Base-by-base conservation (phyloP, 768 basidiomycete species). In the Pleurotus platypus region DNA sequence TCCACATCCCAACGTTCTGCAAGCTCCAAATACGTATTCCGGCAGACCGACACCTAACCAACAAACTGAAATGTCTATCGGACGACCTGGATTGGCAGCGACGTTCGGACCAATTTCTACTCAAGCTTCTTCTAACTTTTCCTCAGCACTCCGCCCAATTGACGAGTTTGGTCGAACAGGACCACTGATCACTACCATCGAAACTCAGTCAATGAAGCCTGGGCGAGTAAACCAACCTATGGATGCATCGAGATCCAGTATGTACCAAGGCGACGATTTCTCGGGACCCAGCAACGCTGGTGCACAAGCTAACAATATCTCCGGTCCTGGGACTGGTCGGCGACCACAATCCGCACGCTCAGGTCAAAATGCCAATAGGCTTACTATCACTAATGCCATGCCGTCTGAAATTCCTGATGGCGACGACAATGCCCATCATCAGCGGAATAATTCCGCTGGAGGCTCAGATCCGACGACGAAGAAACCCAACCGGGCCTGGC, bases 361-460 rank as follows among this genome's bases (percentile, higher is more conserved):
- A 7, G 56, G 62, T 20, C 63, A 65, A 27, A 62, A 63, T 13
- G 66, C 64, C 6, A 62, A 64, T 55, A 63, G 77, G 47, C 71
- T 78, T 46, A 78, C 76, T 4, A 70, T 80, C 46, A 76, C 72
- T 22, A 80, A 79, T 62, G 67, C 64, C 15, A 61, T 63, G 46
- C 64, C 68, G 15, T 61, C 62, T 49, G 72, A 75, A 58, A 61
- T 67, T 27, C 67, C 72, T 11, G 61, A 63, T 39, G 62, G 69
- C 22, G 49, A 63, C 46, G 58, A 63, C 37, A 15, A 18, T n/a
- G 7, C 57, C 13, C 57, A 58, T 47, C 30, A 35, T 35, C 48
- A 70, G 72, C 38, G 82, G 15, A 53, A 45, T 27, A 45, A 51
- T 20, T 59, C 54, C 16, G 30, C 38, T 26, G 16, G 53, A n/a